A percentile compares a stretch with the other conserved stretches of the same genome.
Conservation (phyloP, 2,329 filamentous ascomycete genomes). For the Grosmannia huntii region DNA sequence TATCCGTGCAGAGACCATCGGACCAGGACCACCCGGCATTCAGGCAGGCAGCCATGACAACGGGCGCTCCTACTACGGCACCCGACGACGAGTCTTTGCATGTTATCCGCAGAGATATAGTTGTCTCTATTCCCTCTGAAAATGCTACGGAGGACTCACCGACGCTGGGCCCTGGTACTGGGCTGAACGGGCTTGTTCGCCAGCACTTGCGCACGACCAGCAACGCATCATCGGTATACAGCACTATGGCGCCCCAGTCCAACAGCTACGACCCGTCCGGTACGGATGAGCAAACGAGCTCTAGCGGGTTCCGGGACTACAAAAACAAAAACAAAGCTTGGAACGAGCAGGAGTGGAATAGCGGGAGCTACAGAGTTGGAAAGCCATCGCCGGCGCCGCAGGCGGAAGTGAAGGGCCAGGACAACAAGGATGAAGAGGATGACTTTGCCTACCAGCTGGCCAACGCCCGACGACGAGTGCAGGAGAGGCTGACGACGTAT, state of each 20-base stretch:
- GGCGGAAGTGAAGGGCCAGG: conserved; percentile 17
- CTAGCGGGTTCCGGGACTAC: conserved; percentile 16
- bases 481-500: conserved; percentile 59
- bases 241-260: conserved; percentile 14
- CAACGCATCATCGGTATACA: conserved; percentile 68
- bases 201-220: conserved; percentile 77
- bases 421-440: conserved; percentile 41
- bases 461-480: conserved; percentile 55
- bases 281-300: neutral
- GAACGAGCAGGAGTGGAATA: conserved; percentile 20
- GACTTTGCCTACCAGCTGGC: conserved; percentile 65
- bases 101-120: neutral
- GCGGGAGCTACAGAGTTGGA: neutral
- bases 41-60: conserved; percentile 30
- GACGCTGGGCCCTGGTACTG: conserved; percentile 57
- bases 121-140: conserved; percentile 7
- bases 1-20: conserved; percentile 32
- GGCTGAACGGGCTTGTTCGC: conserved; percentile 69
- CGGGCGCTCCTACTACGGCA: conserved; percentile 20
- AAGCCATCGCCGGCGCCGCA: neutral
- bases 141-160: conserved; percentile 52
- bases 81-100: neutral
- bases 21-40: conserved; percentile 44
- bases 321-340: conserved; percentile 34
- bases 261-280: neutral